phyloP scores from a whole-genome alignment of 768 basidiomycete species.

The Naematelia aurantialba region DNA sequence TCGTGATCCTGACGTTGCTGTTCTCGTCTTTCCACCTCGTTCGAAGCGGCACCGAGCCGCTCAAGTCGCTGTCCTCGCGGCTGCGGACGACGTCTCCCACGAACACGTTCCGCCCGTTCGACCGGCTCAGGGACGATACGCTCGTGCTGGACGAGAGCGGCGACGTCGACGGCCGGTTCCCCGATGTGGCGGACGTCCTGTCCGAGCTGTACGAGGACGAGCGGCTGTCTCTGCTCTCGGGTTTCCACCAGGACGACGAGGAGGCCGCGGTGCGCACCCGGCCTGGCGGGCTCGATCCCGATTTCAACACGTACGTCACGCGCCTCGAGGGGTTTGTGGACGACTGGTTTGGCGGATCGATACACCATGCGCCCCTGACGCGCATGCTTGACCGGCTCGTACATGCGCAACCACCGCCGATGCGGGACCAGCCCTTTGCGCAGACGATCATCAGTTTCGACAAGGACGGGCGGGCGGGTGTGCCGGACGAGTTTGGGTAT shows the following conservation, averaged over 20 bases:
- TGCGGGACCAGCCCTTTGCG: not conserved
- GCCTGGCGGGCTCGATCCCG: not conserved
- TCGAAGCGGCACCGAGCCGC: not conserved
- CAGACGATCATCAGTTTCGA: not conserved
- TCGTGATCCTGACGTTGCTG: not conserved
- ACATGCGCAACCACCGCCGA: not conserved
- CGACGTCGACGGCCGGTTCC: too few species aligned
- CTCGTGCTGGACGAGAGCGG: not conserved
- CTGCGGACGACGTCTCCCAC: not conserved
- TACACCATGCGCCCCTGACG: not conserved
- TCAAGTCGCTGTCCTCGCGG: not conserved
- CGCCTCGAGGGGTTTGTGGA: constrained; percentile 9
- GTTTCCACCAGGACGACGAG: not conserved
- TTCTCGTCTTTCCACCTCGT: not conserved
- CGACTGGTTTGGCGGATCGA: constrained; percentile 1
- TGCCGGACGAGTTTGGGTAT: not conserved
- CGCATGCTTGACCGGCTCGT: not conserved
- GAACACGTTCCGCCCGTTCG: not conserved
- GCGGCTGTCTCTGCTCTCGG: constrained; percentile 4
- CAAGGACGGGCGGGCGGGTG: constrained; percentile 3
- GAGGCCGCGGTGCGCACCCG: constrained; percentile 3
- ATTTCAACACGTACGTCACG: constrained; percentile 6
- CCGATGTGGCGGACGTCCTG: not conserved
- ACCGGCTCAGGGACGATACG: not conserved
- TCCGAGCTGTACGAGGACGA: constrained; percentile 11